These are phyloP conservation scores for Pyrus communis DNA, from an alignment of 306 rosid genomes.

Conservation along the genomic window DNA sequence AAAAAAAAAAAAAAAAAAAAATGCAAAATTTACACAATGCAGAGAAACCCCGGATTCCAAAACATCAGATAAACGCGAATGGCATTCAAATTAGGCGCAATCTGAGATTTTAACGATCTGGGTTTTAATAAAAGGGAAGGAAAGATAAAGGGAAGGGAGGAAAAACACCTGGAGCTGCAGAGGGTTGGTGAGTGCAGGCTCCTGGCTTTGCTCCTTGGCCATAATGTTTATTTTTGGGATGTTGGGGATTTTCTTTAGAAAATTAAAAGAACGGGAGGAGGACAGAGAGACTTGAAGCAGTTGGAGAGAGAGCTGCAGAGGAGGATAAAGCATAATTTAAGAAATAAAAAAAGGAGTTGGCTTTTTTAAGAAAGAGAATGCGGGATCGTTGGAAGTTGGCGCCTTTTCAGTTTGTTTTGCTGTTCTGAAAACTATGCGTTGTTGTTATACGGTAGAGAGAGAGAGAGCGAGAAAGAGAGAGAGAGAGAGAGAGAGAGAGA, in stretches of 20 bases:
- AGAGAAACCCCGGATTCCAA: constrained; percentile 11
- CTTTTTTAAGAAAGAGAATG: constrained; percentile 14
- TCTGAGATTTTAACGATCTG: neutral
- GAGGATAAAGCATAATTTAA: neutral
- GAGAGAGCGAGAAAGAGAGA: neutral
- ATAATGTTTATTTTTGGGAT: constrained; percentile 19
- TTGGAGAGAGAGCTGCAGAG: neutral
- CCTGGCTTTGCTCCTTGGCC: constrained; percentile 43
- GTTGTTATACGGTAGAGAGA: neutral
- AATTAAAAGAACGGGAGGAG: neutral
- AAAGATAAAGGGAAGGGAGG: neutral
- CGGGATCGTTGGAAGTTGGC: neutral
- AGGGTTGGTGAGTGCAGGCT: constrained; percentile 19
- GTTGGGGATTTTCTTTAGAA: constrained; percentile 7
- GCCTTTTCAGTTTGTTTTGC: neutral
- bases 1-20: neutral
- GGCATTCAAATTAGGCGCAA: neutral
- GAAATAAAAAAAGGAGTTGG: constrained; percentile 9
- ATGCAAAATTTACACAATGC: neutral
- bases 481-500: neutral
- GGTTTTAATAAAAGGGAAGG: neutral
- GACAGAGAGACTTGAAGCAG: neutral
- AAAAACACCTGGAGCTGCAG: constrained; percentile 18
- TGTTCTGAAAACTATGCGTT: neutral
- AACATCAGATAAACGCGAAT: neutral